Base-by-base conservation (phyloP, 306 rosid genomes). In the Cicer chorassanicum region DNA sequence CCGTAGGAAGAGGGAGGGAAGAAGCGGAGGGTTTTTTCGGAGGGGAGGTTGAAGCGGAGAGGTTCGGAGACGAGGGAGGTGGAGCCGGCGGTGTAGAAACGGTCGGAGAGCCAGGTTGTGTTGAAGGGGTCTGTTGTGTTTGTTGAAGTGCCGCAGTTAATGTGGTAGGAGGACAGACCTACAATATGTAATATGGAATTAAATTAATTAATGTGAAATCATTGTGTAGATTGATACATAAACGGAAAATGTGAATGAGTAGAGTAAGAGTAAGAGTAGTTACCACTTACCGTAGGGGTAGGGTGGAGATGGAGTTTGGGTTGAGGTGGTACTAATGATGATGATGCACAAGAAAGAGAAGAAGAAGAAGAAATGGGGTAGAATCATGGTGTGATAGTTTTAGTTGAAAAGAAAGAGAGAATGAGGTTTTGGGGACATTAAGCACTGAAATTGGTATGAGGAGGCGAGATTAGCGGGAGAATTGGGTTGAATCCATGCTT, bases 21-120 rank as follows among this genome's bases (percentile, higher is more conserved):
- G 88, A 54, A 94, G 6, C 97, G 92, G 83, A 94, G 95, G 10
- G 96, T 90, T 78, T 94, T 90, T 71, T 94, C 97, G 6, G 88
- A 92, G 3, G 85, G 81, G 75, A 82, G 89, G 8, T 1, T 60
- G 81, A 94, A 92, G 2, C 51, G 85, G 57, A 94, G 94, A 0
- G 99, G 99, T 74, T 94, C 97, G 2, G 99, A 94, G 65, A 94
- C 96, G 6, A 87, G 4, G 38, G 84, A 71, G 73, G 84, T 1
- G 50, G 81, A 2, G 4, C 99, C 99, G 68, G 89, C 94, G 77
- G 89, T 68, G 89, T 12, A 94, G 86, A 83, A 88, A 1, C 93
- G 88, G 89, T 94, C 98, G 61, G 97, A 79, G 18, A 90, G 84
- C 97, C 97, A 94, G 0, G 87, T 73, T 7, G 86, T 83, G 85